Evolutionary conservation across 805 yeast species (phyloP), one percentile per base, ranked within the genome.

Genomic region (Zygotorulaspora florentina): DNA sequence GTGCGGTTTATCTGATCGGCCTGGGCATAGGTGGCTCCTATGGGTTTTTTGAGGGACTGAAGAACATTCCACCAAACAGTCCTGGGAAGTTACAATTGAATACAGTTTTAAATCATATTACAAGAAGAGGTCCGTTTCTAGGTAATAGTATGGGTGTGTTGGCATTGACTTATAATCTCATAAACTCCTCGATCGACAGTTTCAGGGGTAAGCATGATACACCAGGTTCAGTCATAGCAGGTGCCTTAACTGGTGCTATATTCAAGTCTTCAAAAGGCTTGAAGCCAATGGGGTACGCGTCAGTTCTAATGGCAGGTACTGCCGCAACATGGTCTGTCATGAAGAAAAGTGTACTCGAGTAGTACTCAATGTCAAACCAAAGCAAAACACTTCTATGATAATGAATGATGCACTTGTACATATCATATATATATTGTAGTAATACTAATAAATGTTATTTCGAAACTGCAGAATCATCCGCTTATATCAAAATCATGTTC

Each of bases 81-180:
- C 81, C 96, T 10, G 81, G 86, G 45, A 87, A 85, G 66, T 76
- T 93, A 65, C 83, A 87, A 66, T 74, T 90, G 53, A 93, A 93
- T 74, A 89, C 96, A 8, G 75, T 93, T 36, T 78, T 93, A 59
- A 93, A 93, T 74, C 87, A 87, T 63, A 77, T 93, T 60, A 93
- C 99, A 34, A 85, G 88, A 62, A 82, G 96, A 67, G 99, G 99
- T 50, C 99, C 99, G 17, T 91, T 80, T 68, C 70, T 91, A 62
- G 99, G 98, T 57, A 93, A 93, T 73, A 82, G 85, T 43, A 95
- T 96, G 12, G 99, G 97, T 71, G 95, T 89, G 16, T 75, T 93
- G 56, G 96, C 97, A 18, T 70, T 93, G 58, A 77, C 85, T 53
- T 93, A 93, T 71, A 93, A 93, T 71, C 66, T 91, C 55, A 74